Evolutionary conservation across 2,329 filamentous ascomycete species (phyloP).

Genomic region (Exophiala xenobiotica): DNA sequence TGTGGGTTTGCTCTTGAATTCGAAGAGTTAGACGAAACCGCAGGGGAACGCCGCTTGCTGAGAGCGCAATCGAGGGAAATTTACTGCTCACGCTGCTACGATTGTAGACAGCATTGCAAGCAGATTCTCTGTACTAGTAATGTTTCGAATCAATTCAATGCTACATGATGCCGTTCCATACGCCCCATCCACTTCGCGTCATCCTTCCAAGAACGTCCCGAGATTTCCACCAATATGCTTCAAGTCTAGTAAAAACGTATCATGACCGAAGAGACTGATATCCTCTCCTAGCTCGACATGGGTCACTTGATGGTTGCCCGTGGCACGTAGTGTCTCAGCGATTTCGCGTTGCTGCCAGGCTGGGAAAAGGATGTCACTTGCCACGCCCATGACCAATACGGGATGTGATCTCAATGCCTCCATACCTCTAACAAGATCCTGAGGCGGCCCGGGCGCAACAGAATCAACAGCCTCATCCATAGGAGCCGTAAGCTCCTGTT

Average conservation of each 20-base stretch:
- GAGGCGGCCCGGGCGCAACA: conserved; percentile 60
- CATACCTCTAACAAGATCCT: conserved; percentile 77
- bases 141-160: not conserved
- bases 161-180: too few species aligned
- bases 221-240: conserved; percentile 87
- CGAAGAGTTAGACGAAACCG: conserved; percentile 60
- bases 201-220: conserved; percentile 75
- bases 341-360: conserved; percentile 98
- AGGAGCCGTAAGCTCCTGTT: conserved; percentile 58
- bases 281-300: conserved; percentile 93
- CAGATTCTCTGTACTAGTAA: not conserved
- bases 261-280: conserved; percentile 90
- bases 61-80: too few species aligned
- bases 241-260: conserved; percentile 90
- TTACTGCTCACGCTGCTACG: too few species aligned
- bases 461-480: conserved; percentile 35
- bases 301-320: conserved; percentile 76
- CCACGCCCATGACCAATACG: conserved; percentile 86
- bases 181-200: too few species aligned
- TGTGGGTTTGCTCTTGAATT: conserved; percentile 90
- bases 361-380: conserved; percentile 93
- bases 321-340: conserved; percentile 73
- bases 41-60: not conserved
- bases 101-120: too few species aligned
- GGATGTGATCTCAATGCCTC: conserved; percentile 70